Evolutionary conservation across 805 yeast species (phyloP), one percentile per base, ranked within the genome.

Genomic region (Wickerhamomyces sydowiorum): DNA sequence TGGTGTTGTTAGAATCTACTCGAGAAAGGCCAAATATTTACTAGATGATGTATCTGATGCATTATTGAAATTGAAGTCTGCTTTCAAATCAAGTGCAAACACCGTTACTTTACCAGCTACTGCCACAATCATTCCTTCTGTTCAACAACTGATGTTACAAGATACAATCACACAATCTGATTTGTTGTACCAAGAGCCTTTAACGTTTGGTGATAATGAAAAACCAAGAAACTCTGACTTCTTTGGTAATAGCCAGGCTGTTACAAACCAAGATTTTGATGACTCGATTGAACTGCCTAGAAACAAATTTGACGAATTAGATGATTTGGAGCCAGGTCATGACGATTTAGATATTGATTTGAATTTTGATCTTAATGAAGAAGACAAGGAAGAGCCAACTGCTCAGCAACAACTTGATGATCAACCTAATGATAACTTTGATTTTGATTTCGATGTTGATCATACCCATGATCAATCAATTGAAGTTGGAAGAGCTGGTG

Each of bases 1-100:
- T 42, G 97, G 96, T 39, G 87, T 90, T 4, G 95, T 87, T 28
- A 72, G 87, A 43, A 90, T 90, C 19, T 90, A 88, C 61, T 81
- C 93, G 12, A 70, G 91, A 45, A 86, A 90, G 61, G 87, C 96
- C 22, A 83, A 82, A 51, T 86, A 86, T 50, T 66, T 90, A 20
- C 67, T 85, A 38, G 95, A 87, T 42, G 97, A 90, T 57, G 91
- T 87, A 32, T 74, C 80, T 38, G 95, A 86, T 51, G 83, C 88
- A 4, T 61, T 88, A 45, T 63, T 78, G 49, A 82, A 80, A 52
- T 68, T 89, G 55, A 86, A 84, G 55, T 74, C 83, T 28, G 75
- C 86, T 3, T 84, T 86, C 61, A 68, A 60, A 41, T 60, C 72
- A 7, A 67, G 59, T 33, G 53, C 63, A 6, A 61, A 68, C 43